Percentiles rank a stretch among this genome's conserved stretches.
These are phyloP conservation scores for Wickerhamomyces subpelliculosus DNA, from an alignment of 805 yeast genomes.

Conservation along the genomic window DNA sequence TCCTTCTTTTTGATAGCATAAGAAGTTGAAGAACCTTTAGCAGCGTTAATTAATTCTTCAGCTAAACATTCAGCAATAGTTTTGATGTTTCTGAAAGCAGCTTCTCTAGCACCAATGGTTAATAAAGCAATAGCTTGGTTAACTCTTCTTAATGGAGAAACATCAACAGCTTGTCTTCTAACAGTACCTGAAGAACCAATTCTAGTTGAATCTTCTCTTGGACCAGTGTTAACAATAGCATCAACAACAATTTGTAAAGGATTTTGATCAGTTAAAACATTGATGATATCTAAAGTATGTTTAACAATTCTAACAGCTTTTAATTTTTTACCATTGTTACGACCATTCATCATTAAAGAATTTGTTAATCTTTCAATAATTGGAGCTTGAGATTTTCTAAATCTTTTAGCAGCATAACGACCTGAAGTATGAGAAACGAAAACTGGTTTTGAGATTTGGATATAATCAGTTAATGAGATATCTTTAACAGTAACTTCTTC, in stretches of 20 bases:
- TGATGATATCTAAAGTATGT: constrained; percentile 97
- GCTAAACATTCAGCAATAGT: constrained; percentile 99
- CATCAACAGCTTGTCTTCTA: constrained; percentile 99
- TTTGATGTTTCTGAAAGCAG: constrained; percentile 99
- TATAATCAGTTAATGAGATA: constrained; percentile 96
- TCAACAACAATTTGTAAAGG: constrained; percentile 99
- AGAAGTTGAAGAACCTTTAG: constrained; percentile 99
- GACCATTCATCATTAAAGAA: constrained; percentile 99
- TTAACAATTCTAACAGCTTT: constrained; percentile 99
- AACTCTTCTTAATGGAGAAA: constrained; percentile 99
- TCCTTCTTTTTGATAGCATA: constrained; percentile 99
- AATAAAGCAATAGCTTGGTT: constrained; percentile 98
- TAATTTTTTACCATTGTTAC: constrained; percentile 99
- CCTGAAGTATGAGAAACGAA: constrained; percentile 99
- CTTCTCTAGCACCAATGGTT: constrained; percentile 99
- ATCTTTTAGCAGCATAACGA: constrained; percentile 98
- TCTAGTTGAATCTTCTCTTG: constrained; percentile 99
- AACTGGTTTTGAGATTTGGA: constrained; percentile 96
- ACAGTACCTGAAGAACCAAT: constrained; percentile 99
- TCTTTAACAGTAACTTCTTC: constrained; percentile 97
- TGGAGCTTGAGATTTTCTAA: constrained; percentile 99
- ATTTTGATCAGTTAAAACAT: constrained; percentile 97
- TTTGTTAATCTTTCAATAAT: constrained; percentile 98
- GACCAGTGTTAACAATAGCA: constrained; percentile 99
- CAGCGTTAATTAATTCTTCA: constrained; percentile 99